Evolutionary conservation across 805 yeast genomes (phyloP), one percentile per base, ranked within the genome.

Genomic region (Myxozyma udenii): DNA sequence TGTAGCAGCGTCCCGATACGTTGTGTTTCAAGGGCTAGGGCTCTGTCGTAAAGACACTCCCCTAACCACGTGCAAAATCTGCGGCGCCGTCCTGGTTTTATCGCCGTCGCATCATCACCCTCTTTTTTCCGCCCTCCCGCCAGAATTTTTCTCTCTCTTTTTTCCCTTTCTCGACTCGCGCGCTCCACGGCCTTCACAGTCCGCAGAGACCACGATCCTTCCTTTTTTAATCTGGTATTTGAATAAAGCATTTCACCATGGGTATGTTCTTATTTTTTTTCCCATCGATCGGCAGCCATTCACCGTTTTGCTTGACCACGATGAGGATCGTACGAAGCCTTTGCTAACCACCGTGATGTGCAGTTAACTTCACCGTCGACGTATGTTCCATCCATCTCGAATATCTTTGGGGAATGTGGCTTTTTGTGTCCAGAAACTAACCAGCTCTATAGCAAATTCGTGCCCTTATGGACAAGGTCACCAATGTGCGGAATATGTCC

Each of bases 401-500:
- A 24, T 6, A 9, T 38, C 21, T 3, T 41, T 14, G 45, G 45
- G 22, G 35, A 41, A 12, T 24, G 21, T 25, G 16, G 14, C 18
- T 42, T 28, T 30, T 25, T 39, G 46, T 16, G 16, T 5, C 21
- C 12, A 19, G 12, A 36, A 28, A 22, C 43, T 51, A 19, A 51
- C 48, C 40, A 33, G 48, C 28, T 26, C 18, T 65, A 32, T 64
- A 76, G 78, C 97, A 93, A 81, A 91, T 93, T 85, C 95, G 98
- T 81, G 89, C 78, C 73, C 84, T 91, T 78, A 91, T 91, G 98
- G 98, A 93, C 95, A 85, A 85, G 79, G 96, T 90, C 82, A 85
- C 97, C 78, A 91, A 91, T 75, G 97, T 93, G 73, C 96, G 98
- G 83, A 93, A 93, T 95, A 93, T 91, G 95, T 91, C 98, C 78